Percentiles rank a stretch among this genome's conserved stretches.
Evolutionary conservation across 257 asterid species (phyloP).

Genomic region (Solanum bulbocastanum): DNA sequence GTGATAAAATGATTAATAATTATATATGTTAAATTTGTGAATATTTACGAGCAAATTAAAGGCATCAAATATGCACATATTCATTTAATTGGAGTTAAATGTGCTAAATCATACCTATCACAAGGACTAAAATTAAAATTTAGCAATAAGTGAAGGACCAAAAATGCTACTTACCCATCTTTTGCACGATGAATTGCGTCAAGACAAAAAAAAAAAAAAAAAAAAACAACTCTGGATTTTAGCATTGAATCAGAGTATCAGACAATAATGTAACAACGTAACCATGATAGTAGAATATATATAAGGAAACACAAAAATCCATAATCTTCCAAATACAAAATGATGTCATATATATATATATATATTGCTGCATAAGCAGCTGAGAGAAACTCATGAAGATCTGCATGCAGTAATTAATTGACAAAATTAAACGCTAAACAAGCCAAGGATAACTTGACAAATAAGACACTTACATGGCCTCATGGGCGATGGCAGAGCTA

Average conservation of each 20-base stretch:
- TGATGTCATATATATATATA: constrained; percentile 71
- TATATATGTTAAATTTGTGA: background rate
- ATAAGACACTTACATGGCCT: too few species aligned
- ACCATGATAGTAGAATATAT: background rate
- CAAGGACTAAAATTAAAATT: background rate
- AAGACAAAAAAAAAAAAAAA: background rate
- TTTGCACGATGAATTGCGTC: background rate
- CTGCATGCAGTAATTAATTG: constrained; percentile 31
- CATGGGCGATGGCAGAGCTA: too few species aligned
- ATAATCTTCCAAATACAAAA: background rate
- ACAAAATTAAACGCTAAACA: background rate
- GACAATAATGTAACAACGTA: background rate
- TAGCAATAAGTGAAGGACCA: background rate
- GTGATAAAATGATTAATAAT: background rate
- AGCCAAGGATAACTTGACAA: background rate
- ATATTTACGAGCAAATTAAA: background rate
- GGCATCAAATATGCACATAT: background rate
- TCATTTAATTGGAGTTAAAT: background rate
- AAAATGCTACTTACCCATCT: background rate
- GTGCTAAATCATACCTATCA: background rate
- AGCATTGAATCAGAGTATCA: background rate
- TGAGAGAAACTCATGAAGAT: constrained; percentile 92
- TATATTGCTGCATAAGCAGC: constrained; percentile 80
- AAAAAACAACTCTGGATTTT: background rate
- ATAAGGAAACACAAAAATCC: background rate